These are phyloP conservation scores for Fusarium musae DNA, from an alignment of 2,329 filamentous ascomycete species.

Conservation along the genomic window DNA sequence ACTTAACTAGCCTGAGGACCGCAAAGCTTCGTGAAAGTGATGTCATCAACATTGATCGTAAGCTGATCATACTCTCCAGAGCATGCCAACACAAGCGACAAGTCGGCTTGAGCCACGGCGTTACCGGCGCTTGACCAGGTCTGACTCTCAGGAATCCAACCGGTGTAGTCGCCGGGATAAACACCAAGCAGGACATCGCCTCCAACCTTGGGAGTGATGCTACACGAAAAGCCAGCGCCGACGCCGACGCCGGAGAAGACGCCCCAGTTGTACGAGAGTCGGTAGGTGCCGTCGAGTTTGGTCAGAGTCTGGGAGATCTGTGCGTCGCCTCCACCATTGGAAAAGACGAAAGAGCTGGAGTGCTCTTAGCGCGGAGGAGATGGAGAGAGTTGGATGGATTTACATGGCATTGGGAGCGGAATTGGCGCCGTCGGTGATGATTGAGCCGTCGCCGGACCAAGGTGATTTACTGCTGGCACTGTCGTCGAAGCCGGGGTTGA, in stretches of 20 bases:
- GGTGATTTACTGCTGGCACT: not conserved
- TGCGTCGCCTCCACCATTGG: not conserved
- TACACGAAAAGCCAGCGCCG: not conserved
- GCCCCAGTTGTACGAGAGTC: not conserved
- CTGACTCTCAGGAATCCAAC: not conserved
- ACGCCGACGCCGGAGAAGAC: fast-evolving
- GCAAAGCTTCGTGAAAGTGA: not conserved
- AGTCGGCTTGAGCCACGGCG: not conserved
- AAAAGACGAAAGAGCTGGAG: not conserved
- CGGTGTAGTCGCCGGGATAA: fast-evolving
- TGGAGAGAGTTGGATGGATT: fast-evolving
- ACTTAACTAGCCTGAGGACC: not conserved
- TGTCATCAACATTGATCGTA: not conserved
- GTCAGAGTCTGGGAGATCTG: not conserved
- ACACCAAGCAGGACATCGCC: fast-evolving
- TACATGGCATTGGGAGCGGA: not conserved
- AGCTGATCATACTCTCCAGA: not conserved
- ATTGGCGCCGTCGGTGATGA: no score
- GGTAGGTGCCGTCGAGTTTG: not conserved
- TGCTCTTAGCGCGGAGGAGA: fast-evolving
- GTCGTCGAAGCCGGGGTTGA: not conserved
- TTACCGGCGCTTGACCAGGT: not conserved
- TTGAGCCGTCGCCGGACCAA: not conserved
- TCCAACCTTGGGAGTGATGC: not conserved
- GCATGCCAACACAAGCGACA: not conserved